These are phyloP conservation scores for Microbotryum saponariae DNA, from an alignment of 1,284 basidiomycete genomes.

Conservation along the genomic window DNA sequence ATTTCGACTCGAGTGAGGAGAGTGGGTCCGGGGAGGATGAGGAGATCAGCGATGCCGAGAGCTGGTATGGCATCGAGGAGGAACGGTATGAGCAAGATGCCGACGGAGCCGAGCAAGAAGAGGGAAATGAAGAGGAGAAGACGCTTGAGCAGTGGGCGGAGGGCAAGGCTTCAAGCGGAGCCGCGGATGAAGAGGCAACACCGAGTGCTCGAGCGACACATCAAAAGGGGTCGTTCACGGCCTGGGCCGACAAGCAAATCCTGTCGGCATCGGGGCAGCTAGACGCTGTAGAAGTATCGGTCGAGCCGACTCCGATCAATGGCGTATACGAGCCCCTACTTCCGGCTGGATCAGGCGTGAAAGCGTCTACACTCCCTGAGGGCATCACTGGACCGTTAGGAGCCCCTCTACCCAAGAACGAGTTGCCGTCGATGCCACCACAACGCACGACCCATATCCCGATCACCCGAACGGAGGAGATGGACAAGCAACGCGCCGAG, in stretches of 20 bases:
- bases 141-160: conserved; percentile 13
- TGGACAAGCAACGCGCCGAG: conserved; percentile 67
- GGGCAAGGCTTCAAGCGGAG: conserved; percentile 31
- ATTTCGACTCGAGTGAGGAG: conserved; percentile 16
- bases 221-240: conserved; percentile 24
- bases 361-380: conserved; percentile 61
- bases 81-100: conserved; percentile 9
- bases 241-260: conserved; percentile 31
- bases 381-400: conserved; percentile 54
- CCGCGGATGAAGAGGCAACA: conserved; percentile 36
- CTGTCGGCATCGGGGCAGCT: conserved; percentile 14
- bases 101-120: conserved; percentile 29
- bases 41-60: conserved; percentile 12
- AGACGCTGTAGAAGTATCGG: background rate
- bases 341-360: conserved; percentile 33
- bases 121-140: conserved; percentile 12
- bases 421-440: conserved; percentile 41
- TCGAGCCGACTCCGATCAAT: conserved; percentile 8
- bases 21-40: conserved; percentile 6
- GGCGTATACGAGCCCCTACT: conserved; percentile 35
- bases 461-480: conserved; percentile 61
- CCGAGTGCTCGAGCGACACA: conserved; percentile 15
- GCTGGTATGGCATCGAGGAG: conserved; percentile 10
- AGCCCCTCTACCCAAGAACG: conserved; percentile 53
- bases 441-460: conserved; percentile 49